phyloP scores from a whole-genome alignment of 768 basidiomycete genomes.

The Nidularia sp. region DNA sequence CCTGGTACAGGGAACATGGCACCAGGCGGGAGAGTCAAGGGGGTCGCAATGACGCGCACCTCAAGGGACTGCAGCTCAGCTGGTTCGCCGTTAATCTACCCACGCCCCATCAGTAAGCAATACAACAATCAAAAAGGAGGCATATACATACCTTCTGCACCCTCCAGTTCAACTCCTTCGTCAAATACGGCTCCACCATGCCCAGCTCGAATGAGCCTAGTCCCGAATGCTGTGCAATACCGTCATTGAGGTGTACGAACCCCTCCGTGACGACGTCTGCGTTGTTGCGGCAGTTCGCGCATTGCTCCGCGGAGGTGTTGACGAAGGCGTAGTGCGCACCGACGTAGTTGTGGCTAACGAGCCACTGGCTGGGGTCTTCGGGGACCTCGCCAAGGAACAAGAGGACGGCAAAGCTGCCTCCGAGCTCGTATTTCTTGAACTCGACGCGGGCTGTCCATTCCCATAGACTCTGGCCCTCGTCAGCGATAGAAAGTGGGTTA shows the following conservation, averaged over 20 bases:
- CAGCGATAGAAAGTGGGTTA: neutral
- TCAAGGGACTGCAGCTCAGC: constrained; percentile 21
- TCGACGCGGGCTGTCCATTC: constrained; percentile 42
- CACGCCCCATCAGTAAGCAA: neutral
- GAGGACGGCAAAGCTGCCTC: constrained; percentile 36
- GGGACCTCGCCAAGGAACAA: constrained; percentile 44
- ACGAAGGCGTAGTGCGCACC: constrained; percentile 44
- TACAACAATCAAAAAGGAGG: neutral
- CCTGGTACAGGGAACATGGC: constrained; percentile 21
- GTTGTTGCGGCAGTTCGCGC: constrained; percentile 34
- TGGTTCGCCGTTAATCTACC: constrained; percentile 12
- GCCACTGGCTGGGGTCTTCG: constrained; percentile 32
- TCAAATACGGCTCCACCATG: constrained; percentile 36
- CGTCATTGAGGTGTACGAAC: constrained; percentile 38
- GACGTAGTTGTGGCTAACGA: constrained; percentile 26
- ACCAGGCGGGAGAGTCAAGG: constrained; percentile 20
- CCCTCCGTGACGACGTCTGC: constrained; percentile 30
- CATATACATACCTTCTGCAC: constrained; percentile 29
- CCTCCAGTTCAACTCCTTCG: constrained; percentile 34
- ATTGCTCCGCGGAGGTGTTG: constrained; percentile 22
- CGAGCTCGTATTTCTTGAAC: constrained; percentile 38
- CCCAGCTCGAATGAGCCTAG: constrained; percentile 29
- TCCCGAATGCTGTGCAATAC: constrained; percentile 21
- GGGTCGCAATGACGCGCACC: constrained; percentile 19
- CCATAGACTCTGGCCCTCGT: constrained; percentile 5